Evolutionary conservation across 176 grass and related monocot genomes (phyloP).

Genomic region (Aegilops speltoides): DNA sequence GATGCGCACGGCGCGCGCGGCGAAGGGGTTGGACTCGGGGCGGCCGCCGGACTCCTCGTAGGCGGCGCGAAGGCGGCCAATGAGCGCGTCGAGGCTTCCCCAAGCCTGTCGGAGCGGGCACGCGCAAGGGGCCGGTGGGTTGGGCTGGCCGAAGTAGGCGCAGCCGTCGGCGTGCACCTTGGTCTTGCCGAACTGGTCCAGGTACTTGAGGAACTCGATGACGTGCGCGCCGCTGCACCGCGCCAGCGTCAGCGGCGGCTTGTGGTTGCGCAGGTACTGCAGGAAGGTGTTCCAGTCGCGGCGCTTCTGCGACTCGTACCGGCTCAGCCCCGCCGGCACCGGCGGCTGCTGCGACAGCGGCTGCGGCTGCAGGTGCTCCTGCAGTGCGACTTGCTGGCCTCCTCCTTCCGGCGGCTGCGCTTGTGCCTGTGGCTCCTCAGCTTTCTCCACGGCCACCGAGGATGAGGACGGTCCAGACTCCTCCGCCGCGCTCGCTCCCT

Average conservation of each 20-base stretch:
- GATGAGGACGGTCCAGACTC: conserved; percentile 26
- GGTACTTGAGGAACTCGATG: conserved; percentile 85
- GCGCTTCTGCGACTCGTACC: conserved; percentile 95
- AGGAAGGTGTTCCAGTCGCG: conserved; percentile 98
- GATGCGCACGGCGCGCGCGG: conserved; percentile 61
- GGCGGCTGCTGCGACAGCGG: conserved; percentile 34
- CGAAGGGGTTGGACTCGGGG: conserved; percentile 84
- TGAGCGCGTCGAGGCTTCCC: conserved; percentile 92
- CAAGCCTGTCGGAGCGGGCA: conserved; percentile 84
- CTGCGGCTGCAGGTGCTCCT: conserved; percentile 24
- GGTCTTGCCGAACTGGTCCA: conserved; percentile 96
- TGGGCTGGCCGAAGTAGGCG: conserved; percentile 71
- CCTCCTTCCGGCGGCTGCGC: not conserved
- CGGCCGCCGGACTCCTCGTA: conserved; percentile 86
- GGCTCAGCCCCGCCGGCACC: conserved; percentile 35
- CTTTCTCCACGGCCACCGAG: conserved; percentile 11
- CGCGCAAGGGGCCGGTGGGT: conserved; percentile 53
- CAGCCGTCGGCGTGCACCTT: conserved; percentile 82
- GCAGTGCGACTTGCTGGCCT: not conserved
- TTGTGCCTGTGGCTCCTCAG: conserved; percentile 14
- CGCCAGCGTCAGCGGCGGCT: conserved; percentile 70
- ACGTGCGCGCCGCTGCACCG: conserved; percentile 80
- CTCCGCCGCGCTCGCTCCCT: conserved; percentile 1
- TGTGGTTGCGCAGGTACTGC: conserved; percentile 86
- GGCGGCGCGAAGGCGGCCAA: conserved; percentile 85